phyloP scores from a whole-genome alignment of 257 asterid species.

The Gentiana dahurica region DNA sequence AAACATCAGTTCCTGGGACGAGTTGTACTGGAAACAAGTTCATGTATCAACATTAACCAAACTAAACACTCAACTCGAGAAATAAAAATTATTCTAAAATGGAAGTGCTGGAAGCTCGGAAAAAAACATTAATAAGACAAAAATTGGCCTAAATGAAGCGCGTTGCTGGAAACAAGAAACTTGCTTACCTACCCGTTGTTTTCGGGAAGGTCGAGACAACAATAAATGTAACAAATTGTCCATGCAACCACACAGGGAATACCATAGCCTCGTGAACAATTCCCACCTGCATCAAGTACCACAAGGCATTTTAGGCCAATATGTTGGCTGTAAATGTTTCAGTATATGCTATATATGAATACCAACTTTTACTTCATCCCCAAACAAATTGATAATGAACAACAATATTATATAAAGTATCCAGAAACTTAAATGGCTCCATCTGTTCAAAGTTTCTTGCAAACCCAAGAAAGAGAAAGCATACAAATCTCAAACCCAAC shows the following conservation, averaged over 20 bases:
- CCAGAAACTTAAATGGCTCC: background rate
- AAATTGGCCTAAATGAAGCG: too few relatives aligned
- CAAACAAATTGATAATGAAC: background rate
- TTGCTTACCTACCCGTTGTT: slow-evolving; percentile 77
- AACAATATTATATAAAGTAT: background rate
- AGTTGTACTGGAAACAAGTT: slow-evolving; percentile 65
- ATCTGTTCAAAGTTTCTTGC: background rate
- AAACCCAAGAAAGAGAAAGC: background rate
- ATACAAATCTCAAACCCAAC: too few relatives aligned
- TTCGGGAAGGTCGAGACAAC: slow-evolving; percentile 74
- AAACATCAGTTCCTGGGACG: slow-evolving; percentile 92
- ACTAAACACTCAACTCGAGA: background rate
- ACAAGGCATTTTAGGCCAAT: slow-evolving; percentile 2
- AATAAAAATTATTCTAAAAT: background rate
- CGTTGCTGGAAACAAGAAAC: slow-evolving; percentile 1
- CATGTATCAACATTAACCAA: slow-evolving; percentile 19
- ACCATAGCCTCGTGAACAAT: slow-evolving; percentile 80
- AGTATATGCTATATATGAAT: background rate
- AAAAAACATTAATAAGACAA: background rate
- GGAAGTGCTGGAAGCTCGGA: background rate
- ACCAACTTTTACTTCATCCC: background rate
- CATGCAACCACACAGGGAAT: slow-evolving; percentile 93
- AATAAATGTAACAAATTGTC: slow-evolving; percentile 61
- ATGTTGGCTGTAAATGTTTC: background rate
- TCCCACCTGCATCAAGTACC: slow-evolving; percentile 56